Evolutionary conservation across 2,329 filamentous ascomycete species (phyloP).

Genomic region (Aspergillus ibericus): DNA sequence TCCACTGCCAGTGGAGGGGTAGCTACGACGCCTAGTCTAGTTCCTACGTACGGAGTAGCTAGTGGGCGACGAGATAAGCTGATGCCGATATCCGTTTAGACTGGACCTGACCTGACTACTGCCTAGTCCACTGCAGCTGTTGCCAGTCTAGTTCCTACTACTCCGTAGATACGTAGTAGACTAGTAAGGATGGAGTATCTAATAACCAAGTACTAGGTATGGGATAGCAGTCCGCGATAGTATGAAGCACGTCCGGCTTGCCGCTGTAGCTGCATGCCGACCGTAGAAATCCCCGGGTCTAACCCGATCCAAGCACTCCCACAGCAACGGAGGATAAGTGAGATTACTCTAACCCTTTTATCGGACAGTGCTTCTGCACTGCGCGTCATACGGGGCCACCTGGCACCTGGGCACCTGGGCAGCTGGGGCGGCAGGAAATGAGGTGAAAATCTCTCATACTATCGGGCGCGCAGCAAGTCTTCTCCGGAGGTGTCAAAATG

Average conservation of each 20-base stretch:
- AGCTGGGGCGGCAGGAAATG: neutral
- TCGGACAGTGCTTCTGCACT: neutral
- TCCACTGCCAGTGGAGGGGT: no score
- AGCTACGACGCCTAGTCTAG: no score
- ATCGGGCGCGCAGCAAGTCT: neutral
- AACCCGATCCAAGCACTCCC: slow-evolving; percentile 1
- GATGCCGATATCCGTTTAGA: slow-evolving; percentile 1
- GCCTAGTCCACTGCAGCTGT: neutral
- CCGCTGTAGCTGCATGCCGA: neutral
- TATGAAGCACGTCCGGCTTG: neutral
- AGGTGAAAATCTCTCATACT: neutral
- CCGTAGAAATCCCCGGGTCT: neutral
- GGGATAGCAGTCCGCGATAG: neutral
- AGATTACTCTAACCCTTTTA: neutral
- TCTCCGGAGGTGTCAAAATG: neutral
- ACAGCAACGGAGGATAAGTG: neutral
- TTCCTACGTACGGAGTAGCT: no score
- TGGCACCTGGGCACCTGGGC: neutral
- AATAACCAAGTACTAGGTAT: neutral
- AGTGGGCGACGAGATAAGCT: neutral
- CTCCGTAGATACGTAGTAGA: no score
- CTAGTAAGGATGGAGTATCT: no score
- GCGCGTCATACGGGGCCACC: neutral
- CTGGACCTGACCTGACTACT: neutral
- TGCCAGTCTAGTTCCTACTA: neutral